Evolutionary conservation across 2,329 filamentous ascomycete genomes (phyloP), one percentile per base, ranked within the genome.

Genomic region (Xylaria arbuscula): DNA sequence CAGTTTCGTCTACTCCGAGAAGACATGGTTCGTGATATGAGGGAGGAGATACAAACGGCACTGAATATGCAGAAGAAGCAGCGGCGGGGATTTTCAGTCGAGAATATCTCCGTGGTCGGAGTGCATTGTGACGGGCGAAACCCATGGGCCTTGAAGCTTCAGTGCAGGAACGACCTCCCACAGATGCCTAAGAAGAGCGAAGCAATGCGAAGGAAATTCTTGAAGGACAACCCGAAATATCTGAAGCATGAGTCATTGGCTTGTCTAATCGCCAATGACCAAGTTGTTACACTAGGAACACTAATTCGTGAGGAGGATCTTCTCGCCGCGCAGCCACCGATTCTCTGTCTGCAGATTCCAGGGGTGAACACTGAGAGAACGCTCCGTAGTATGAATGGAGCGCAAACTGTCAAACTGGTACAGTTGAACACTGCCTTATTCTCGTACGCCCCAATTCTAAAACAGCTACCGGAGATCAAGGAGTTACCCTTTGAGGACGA

Each of bases 1-100:
- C 89, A 93, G 63, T 94, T 91, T 70, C 88, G 91, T 0, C 83
- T 93, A 0, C 80, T 93, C 0, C 81, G 91, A 1, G 90, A 94
- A 70, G 91, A 93, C 70, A 89, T 93, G 83, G 77, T 93, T 0
- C 86, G 82, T 0, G 90, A 91, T 69, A 79, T 94, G 1, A 85
- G 88, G 1, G 86, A 89, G 7, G 90, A 91, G 15, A 55, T 72
- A 1, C 62, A 68, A 42, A 47, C 65, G 19, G 68, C 65, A 0
- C 80, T 75, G n/a, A 84, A 84, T 0, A 80, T 79, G 19, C 88
- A 86, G 72, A 83, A 82, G 69, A 84, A 83, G 15, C 73, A 80
- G 15, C 78, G 83, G n/a, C 74, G 65, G 62, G 72, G 79, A 74
- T 81, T 0, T 53, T 74, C 17, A 42, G 59, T 24, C 28, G 64